A percentile compares a stretch with the other conserved stretches of the same genome.
Conservation (phyloP, 176 grass and related monocot species). For the Panicum miliaceum region DNA sequence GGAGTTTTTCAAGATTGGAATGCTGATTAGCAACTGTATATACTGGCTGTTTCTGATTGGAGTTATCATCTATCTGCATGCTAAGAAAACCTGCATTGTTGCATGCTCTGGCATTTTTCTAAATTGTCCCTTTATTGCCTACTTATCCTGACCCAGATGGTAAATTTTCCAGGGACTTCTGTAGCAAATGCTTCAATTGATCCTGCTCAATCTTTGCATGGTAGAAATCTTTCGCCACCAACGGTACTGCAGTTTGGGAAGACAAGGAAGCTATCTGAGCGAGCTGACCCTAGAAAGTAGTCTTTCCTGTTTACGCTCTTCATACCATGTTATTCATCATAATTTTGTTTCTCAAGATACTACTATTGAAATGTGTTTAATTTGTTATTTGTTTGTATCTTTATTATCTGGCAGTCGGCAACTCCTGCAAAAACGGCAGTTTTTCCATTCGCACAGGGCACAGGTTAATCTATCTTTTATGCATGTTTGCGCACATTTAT, state of each 20-base stretch:
- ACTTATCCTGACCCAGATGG: slow-evolving; percentile 1
- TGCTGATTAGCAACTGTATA: not conserved
- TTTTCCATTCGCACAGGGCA: slow-evolving; percentile 97
- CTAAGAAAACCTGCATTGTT: not conserved
- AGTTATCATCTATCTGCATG: not conserved
- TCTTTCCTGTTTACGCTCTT: slow-evolving; percentile 39
- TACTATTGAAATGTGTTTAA: slow-evolving; percentile 25
- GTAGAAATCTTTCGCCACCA: slow-evolving; percentile 69
- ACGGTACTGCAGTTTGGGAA: slow-evolving; percentile 94
- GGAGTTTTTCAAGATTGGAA: not conserved
- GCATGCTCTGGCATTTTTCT: not conserved
- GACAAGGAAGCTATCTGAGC: slow-evolving; percentile 90
- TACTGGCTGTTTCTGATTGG: slow-evolving; percentile 1
- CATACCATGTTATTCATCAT: slow-evolving; percentile 22
- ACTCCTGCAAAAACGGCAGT: slow-evolving; percentile 92
- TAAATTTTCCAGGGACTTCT: slow-evolving; percentile 47
- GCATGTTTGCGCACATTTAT: slow-evolving; percentile 24
- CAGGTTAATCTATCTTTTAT: slow-evolving; percentile 62
- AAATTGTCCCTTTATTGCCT: not conserved
- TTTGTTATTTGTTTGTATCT: slow-evolving; percentile 37
- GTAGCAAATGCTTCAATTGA: slow-evolving; percentile 73
- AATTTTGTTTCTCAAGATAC: not conserved
- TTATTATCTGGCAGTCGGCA: slow-evolving; percentile 68
- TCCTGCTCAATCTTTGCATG: slow-evolving; percentile 65
- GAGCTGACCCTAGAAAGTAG: slow-evolving; percentile 95